Evolutionary conservation across 2,329 filamentous ascomycete genomes (phyloP), one percentile per base, ranked within the genome.

Genomic region (Aspergillus sojae): DNA sequence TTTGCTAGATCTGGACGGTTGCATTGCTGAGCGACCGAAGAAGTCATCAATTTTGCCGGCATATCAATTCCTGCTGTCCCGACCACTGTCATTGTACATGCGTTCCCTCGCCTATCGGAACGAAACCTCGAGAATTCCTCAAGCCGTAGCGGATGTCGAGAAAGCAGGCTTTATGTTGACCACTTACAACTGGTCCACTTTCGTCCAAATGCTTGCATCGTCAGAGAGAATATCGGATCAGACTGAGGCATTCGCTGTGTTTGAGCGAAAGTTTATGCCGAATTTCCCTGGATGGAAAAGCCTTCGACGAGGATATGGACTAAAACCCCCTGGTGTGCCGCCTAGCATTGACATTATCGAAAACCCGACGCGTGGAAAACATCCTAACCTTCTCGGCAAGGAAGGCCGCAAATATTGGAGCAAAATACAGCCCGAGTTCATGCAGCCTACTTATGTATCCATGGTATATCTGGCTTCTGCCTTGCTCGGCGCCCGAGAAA

Each of bases 181-280:
- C 72, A 89, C 86, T 74, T 85, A 85, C 70, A 93, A 92, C 69
- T 96, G 93, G 93, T 95, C 96, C 74, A 83, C 86, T 57, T 89
- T 91, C 67, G 84, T 97, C 61, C 87, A 90, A 70, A 78, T 84
- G 57, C 86, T 97, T 32, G 86, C 88, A 28, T 80, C 83, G 16
- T 82, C 88, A 60, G 83, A 85, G 53, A 82, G 85, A 53, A 84
- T 85, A 70, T 78, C 86, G 55, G 83, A 89, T 62, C 76, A 78
- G 59, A 28, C 77, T 14, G 67, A 74, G 23, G 93, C 93, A 43
- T 96, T 95, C 78, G 74, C 80, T 26, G 79, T 89, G 58, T 94
- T 91, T 74, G 94, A 98, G 79, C 79, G 83, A 30, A 86, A 88
- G 64, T 88, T 98, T 61, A 96, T 97, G 86, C 84, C 86, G 1